Conservation (phyloP, 139 green algal genomes). For the Diplosphaera chodatii region DNA sequence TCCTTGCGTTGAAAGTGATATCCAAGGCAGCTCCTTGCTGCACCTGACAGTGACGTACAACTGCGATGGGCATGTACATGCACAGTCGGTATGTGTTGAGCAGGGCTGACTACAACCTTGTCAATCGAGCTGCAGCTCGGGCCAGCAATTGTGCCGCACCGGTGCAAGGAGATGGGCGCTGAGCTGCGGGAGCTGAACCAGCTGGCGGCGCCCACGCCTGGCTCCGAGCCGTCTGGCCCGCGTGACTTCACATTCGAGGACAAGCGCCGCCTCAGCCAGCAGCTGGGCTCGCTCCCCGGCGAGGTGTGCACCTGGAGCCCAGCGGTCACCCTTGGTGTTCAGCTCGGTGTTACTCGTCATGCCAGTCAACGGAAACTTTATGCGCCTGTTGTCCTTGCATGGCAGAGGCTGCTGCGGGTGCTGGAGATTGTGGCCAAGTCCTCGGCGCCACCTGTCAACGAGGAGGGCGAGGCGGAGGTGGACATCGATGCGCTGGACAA, state of each 20-base stretch:
- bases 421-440: slow-evolving; percentile 49
- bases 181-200: slow-evolving; percentile 17
- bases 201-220: not conserved
- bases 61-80: no score
- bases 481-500: slow-evolving; percentile 49
- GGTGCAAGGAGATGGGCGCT: slow-evolving; percentile 1
- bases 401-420: slow-evolving; percentile 29
- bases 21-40: no score
- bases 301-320: slow-evolving; percentile 15
- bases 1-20: no score
- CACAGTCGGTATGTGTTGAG: no score
- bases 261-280: slow-evolving; percentile 44
- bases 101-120: no score
- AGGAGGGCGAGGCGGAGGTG: slow-evolving; percentile 58
- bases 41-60: no score
- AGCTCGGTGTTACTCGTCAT: no score
- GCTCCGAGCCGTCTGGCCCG: not conserved
- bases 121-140: slow-evolving; percentile 3
- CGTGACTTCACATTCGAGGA: slow-evolving; percentile 59
- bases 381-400: not conserved
- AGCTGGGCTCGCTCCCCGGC: slow-evolving; percentile 24
- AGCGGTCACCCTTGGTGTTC: no score
- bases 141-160: not conserved
- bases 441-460: slow-evolving; percentile 10
- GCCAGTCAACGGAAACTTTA: no score